A percentile compares a stretch with the other conserved stretches of the same genome.
Conservation (phyloP, 2,329 filamentous ascomycete species). For the Byssothecium circinans region DNA sequence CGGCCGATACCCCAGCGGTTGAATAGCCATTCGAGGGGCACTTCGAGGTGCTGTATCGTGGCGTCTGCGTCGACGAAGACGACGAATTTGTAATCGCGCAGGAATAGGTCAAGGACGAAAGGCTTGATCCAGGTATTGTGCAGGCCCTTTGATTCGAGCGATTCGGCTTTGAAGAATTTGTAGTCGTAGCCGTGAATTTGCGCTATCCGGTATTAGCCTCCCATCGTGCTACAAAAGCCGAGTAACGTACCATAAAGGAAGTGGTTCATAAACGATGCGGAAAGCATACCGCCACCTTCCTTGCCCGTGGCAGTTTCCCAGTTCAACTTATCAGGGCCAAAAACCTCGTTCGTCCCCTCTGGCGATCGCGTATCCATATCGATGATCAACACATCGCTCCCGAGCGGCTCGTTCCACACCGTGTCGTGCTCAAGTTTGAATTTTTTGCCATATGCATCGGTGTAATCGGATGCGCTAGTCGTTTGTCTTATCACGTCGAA, state of each 20-base stretch:
- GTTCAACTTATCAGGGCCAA: conserved; percentile 24
- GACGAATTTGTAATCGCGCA: conserved; percentile 46
- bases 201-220: conserved; percentile 20
- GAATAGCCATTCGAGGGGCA: conserved; percentile 55
- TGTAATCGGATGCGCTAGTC: background rate
- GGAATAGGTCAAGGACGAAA: conserved; percentile 43
- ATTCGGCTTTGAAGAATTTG: conserved; percentile 42
- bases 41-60: conserved; percentile 46
- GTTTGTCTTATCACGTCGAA: conserved; percentile 1
- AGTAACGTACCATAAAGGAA: conserved; percentile 41
- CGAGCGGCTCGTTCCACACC: conserved; percentile 27
- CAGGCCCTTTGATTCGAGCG: conserved; percentile 24
- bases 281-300: conserved; percentile 34
- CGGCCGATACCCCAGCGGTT: conserved; percentile 50
- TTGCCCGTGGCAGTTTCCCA: conserved; percentile 23
- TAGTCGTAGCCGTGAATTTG: conserved; percentile 51
- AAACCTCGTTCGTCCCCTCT: conserved; percentile 23
- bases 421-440: conserved; percentile 1
- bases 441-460: conserved; percentile 1
- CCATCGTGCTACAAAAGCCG: too few species aligned
- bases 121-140: conserved; percentile 49
- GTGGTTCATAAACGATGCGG: conserved; percentile 46
- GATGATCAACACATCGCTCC: conserved; percentile 31
- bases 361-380: conserved; percentile 35
- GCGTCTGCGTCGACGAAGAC: conserved; percentile 52